phyloP scores from a whole-genome alignment of 1,284 basidiomycete species.

The Heterobasidion irregulare region DNA sequence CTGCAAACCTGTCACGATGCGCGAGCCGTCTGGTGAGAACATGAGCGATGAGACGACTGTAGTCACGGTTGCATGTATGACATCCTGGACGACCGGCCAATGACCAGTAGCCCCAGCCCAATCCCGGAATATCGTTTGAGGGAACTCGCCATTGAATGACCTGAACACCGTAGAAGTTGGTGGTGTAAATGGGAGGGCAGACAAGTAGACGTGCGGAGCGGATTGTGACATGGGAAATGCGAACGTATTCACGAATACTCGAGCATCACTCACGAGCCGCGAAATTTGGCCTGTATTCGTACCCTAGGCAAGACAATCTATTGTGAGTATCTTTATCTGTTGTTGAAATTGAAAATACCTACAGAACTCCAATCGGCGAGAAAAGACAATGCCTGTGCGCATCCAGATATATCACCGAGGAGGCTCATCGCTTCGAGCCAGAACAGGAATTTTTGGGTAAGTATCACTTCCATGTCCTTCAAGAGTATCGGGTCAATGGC shows the following conservation, averaged over 20 bases:
- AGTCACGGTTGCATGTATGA: not conserved
- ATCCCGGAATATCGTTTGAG: not conserved
- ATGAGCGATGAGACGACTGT: not conserved
- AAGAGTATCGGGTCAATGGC: slow-evolving; percentile 3
- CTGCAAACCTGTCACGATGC: not conserved
- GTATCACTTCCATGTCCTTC: slow-evolving; percentile 12
- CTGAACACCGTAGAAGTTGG: slow-evolving; percentile 10
- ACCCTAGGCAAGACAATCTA: not conserved
- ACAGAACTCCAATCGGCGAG: not conserved
- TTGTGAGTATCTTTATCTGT: not conserved
- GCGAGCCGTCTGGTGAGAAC: not conserved
- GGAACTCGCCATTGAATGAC: not conserved
- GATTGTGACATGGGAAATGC: slow-evolving; percentile 23
- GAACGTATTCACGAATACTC: not conserved
- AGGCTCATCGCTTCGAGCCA: slow-evolving; percentile 32
- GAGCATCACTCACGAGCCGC: no score
- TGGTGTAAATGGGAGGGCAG: slow-evolving; percentile 27
- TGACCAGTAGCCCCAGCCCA: not conserved
- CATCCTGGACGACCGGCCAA: not conserved
- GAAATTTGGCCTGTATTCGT: not conserved
- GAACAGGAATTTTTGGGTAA: slow-evolving; percentile 20
- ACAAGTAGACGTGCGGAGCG: slow-evolving; percentile 30
- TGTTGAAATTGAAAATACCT: not conserved
- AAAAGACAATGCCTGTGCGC: not conserved
- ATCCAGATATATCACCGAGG: slow-evolving; percentile 3